phyloP scores from a whole-genome alignment of 176 grass and related monocot genomes.

The Eleusine coracana region DNA sequence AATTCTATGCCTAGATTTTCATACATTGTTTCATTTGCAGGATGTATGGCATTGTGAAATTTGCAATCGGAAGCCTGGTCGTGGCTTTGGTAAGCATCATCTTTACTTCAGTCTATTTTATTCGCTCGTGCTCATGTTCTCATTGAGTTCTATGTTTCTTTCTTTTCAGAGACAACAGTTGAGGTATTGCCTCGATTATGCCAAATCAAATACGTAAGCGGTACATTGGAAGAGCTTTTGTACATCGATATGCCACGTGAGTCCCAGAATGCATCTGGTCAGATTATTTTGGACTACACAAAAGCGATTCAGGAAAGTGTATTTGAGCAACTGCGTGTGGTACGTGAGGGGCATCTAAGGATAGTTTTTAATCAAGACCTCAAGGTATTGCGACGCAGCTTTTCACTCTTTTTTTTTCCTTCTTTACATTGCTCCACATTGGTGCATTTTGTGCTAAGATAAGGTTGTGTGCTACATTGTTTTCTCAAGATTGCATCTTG shows the following conservation, averaged over 20 bases:
- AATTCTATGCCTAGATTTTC: conserved; percentile 5
- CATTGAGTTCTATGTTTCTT: conserved; percentile 15
- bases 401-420: background rate
- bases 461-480: conserved; percentile 19
- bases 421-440: conserved; percentile 4
- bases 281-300: conserved; percentile 94
- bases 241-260: conserved; percentile 97
- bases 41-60: conserved; percentile 99
- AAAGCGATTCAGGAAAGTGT: conserved; percentile 99
- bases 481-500: conserved; percentile 87
- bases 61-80: conserved; percentile 92
- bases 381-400: conserved; percentile 60
- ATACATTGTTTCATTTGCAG: conserved; percentile 45
- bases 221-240: conserved; percentile 89
- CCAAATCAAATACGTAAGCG: conserved; percentile 99
- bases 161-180: conserved; percentile 83
- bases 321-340: conserved; percentile 95
- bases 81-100: conserved; percentile 90
- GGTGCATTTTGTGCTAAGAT: conserved; percentile 18
- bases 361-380: conserved; percentile 99
- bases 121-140: background rate
- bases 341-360: conserved; percentile 92
- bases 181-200: conserved; percentile 93
- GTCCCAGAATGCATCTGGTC: conserved; percentile 82
- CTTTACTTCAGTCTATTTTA: conserved; percentile 3